A percentile compares a stretch with the other conserved stretches of the same genome.
phyloP scores from a whole-genome alignment of 129 eudicot genomes.

The Centella asiatica region DNA sequence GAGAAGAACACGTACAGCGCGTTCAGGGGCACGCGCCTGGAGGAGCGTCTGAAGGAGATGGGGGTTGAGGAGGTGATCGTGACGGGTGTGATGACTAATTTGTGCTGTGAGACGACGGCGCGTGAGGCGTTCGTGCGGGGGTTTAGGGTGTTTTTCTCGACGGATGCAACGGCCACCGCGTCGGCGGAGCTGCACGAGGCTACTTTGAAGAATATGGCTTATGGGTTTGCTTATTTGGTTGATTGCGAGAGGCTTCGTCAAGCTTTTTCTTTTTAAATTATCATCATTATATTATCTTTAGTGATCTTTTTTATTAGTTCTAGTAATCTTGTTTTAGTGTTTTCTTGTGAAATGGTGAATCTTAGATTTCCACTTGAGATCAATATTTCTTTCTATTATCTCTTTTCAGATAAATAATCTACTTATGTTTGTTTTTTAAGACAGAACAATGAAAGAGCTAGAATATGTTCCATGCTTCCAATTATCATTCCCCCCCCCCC shows the following conservation, averaged over 20 bases:
- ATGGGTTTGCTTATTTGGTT: constrained; percentile 83
- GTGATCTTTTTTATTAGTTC: no score
- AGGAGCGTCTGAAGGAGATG: constrained; percentile 57
- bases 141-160: constrained; percentile 78
- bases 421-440: no score
- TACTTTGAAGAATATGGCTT: constrained; percentile 75
- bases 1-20: constrained; percentile 77
- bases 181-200: constrained; percentile 57
- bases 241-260: constrained; percentile 41
- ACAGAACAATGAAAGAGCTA: no score
- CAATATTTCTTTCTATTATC: no score
- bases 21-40: constrained; percentile 57
- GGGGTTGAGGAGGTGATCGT: constrained; percentile 83
- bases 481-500: no score
- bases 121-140: constrained; percentile 86
- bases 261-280: constrained; percentile 28
- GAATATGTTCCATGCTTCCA: no score
- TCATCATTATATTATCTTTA: not conserved
- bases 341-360: no score
- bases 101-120: constrained; percentile 92
- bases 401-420: no score
- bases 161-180: constrained; percentile 72
- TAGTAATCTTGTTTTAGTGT: no score
- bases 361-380: no score
- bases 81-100: constrained; percentile 87